A percentile compares a stretch with the other conserved stretches of the same genome.
Evolutionary conservation across 164 flowering plant genomes (phyloP).

Genomic region (Vitis rupestris): DNA sequence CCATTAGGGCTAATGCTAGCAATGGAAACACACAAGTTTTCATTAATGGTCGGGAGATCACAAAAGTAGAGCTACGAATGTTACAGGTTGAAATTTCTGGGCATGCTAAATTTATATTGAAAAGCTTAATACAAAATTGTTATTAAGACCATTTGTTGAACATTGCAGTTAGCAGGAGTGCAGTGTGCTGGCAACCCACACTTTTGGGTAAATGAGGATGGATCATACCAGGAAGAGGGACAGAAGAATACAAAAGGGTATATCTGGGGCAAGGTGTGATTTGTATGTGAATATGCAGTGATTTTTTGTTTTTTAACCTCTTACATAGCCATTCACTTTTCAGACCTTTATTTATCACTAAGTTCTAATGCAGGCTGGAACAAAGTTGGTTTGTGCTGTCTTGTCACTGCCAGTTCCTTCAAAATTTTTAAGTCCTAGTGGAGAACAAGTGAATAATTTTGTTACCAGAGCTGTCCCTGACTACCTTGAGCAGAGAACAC

Average conservation of each 20-base stretch:
- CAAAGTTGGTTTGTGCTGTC: conserved; percentile 75
- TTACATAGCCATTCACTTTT: background rate
- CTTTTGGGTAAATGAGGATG: conserved; percentile 97
- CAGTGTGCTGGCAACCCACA: conserved; percentile 95
- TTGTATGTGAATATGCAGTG: conserved; percentile 1
- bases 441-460: conserved; percentile 46
- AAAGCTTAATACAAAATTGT: background rate
- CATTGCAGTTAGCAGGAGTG: conserved; percentile 85
- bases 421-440: conserved; percentile 38
- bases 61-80: conserved; percentile 85
- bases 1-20: conserved; percentile 73
- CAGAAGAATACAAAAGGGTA: conserved; percentile 86
- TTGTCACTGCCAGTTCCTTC: conserved; percentile 87
- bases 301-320: background rate
- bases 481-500: conserved; percentile 55
- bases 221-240: conserved; percentile 94
- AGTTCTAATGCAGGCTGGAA: conserved; percentile 58
- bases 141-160: conserved; percentile 5
- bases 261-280: conserved; percentile 89
- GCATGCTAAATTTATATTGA: background rate
- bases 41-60: conserved; percentile 92
- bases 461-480: conserved; percentile 47
- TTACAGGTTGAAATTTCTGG: conserved; percentile 57
- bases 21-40: conserved; percentile 85
- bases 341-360: background rate